Conservation (phyloP, 139 green algal species). For the Chlamydomonas urium region DNA sequence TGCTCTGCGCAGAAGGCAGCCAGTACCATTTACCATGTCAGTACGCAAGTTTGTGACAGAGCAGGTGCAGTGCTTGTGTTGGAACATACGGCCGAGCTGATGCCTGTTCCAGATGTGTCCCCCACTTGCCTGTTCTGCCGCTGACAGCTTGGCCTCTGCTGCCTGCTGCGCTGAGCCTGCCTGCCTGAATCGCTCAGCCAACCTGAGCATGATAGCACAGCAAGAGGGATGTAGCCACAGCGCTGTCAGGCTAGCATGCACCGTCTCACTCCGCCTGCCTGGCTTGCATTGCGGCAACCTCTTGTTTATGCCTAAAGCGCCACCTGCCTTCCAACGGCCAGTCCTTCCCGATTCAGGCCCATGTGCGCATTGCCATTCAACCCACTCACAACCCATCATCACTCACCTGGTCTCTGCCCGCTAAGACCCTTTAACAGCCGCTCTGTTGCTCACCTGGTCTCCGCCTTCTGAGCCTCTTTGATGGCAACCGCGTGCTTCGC, state of each 20-base stretch:
- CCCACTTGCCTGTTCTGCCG: conserved; percentile 22
- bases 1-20: conserved; percentile 30
- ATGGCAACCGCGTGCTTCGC: conserved; percentile 16
- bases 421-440: background rate
- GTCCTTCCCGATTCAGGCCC: too few species aligned
- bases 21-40: too few species aligned
- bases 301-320: background rate
- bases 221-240: background rate
- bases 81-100: too few species aligned
- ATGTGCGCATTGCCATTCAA: too few species aligned
- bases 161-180: background rate
- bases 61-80: too few species aligned
- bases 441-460: conserved; percentile 12
- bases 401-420: too few species aligned
- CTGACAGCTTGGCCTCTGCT: conserved; percentile 15
- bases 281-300: background rate
- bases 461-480: conserved; percentile 35
- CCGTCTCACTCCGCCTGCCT: too few species aligned
- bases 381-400: too few species aligned
- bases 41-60: too few species aligned
- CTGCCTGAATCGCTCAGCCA: conserved; percentile 29
- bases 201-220: conserved; percentile 1
- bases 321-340: background rate
- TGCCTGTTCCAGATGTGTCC: conserved; percentile 24
- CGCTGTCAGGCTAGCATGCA: background rate